A percentile compares a stretch with the other conserved stretches of the same genome.
These are phyloP conservation scores for Neofusicoccum sp. DNA, from an alignment of 2,329 filamentous ascomycete species.

Conservation along the genomic window DNA sequence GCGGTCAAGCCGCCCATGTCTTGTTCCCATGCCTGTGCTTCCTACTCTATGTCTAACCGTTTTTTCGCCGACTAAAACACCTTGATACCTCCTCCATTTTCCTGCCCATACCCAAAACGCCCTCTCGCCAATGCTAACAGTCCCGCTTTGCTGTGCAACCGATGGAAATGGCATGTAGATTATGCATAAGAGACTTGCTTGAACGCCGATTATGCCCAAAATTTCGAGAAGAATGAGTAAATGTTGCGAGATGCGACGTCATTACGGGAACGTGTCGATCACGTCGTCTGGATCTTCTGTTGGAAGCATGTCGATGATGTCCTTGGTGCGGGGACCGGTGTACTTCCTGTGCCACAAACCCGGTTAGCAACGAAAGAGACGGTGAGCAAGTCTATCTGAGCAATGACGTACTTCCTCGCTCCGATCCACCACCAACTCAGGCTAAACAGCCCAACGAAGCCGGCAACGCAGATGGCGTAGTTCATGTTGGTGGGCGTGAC, in stretches of 20 bases:
- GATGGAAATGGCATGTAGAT: conserved; percentile 1
- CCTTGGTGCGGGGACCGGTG: conserved; percentile 58
- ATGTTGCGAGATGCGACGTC: neutral
- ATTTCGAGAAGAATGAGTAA: neutral
- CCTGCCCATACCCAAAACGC: neutral
- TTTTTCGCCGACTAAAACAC: conserved; percentile 15
- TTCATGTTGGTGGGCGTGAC: conserved; percentile 49
- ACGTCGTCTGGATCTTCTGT: conserved; percentile 42
- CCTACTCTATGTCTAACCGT: neutral
- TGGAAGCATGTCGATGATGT: conserved; percentile 46
- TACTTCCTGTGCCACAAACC: conserved; percentile 48
- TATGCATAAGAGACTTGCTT: neutral
- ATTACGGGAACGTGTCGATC: neutral
- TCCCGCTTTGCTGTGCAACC: neutral
- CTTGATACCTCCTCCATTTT: neutral
- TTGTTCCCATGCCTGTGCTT: neutral
- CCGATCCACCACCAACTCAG: conserved; percentile 46
- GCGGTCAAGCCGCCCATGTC: conserved; percentile 8
- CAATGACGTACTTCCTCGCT: conserved; percentile 35
- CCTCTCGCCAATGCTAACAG: neutral
- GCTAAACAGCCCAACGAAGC: conserved; percentile 50
- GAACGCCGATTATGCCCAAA: conserved; percentile 7
- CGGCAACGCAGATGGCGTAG: conserved; percentile 47
- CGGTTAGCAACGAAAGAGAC: neutral
- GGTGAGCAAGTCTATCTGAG: conserved; percentile 16